These are phyloP conservation scores for Cercospora sesami DNA, from an alignment of 2,329 filamentous ascomycete genomes.

Conservation along the genomic window DNA sequence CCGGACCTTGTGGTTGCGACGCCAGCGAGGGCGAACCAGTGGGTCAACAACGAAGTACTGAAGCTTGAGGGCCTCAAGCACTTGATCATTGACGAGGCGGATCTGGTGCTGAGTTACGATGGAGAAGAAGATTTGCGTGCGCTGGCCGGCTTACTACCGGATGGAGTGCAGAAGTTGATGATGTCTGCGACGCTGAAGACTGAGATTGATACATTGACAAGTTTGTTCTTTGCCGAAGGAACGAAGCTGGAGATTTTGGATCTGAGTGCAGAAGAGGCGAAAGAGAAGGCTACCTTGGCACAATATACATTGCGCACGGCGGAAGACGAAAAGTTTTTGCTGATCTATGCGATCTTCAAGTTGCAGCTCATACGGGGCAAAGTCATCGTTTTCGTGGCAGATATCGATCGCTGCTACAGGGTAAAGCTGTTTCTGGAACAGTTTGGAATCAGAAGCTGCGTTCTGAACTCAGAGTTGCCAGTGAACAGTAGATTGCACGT, in stretches of 20 bases:
- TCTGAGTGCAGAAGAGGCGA: conserved; percentile 71
- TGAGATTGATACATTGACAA: conserved; percentile 82
- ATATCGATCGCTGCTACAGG: conserved; percentile 86
- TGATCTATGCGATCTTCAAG: conserved; percentile 94
- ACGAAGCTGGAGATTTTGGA: conserved; percentile 69
- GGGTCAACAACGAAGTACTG: conserved; percentile 71
- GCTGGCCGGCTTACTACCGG: conserved; percentile 74
- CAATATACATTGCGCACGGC: conserved; percentile 89
- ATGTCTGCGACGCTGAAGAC: conserved; percentile 91
- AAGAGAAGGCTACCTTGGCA: conserved; percentile 62
- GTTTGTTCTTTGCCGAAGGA: conserved; percentile 70
- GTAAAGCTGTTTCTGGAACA: conserved; percentile 95
- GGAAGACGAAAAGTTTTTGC: conserved; percentile 96
- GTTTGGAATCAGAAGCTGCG: conserved; percentile 90
- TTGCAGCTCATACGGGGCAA: conserved; percentile 92
- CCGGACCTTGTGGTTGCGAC: conserved; percentile 92
- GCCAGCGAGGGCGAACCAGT: conserved; percentile 76
- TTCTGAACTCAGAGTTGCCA: conserved; percentile 90
- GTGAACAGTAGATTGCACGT: conserved; percentile 92
- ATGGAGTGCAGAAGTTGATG: conserved; percentile 83
- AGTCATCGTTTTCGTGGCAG: conserved; percentile 78
- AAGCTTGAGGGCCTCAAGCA: conserved; percentile 70
- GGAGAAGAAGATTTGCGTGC: conserved; percentile 87
- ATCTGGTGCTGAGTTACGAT: conserved; percentile 89
- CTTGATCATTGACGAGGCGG: conserved; percentile 90